A percentile compares a stretch with the other conserved stretches of the same genome.
Evolutionary conservation across 768 basidiomycete genomes (phyloP).

Genomic region (Lactarius evosmus): DNA sequence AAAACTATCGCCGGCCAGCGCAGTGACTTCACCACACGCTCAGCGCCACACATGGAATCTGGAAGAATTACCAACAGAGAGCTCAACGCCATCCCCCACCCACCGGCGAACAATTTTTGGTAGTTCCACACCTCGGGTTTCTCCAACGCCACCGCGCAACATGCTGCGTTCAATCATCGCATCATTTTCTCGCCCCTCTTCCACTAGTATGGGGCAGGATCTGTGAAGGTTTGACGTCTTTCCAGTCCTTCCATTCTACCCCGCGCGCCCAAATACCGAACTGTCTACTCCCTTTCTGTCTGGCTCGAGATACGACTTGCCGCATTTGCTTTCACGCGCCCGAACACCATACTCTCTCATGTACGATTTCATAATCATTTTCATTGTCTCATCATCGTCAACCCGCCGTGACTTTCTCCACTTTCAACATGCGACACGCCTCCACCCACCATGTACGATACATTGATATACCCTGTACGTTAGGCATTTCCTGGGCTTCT

Average conservation of each 20-base stretch:
- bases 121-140: neutral
- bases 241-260: neutral
- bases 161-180: slow-evolving; percentile 23
- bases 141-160: slow-evolving; percentile 12
- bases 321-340: slow-evolving; percentile 10
- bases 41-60: neutral
- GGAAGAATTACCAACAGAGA: neutral
- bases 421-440: neutral
- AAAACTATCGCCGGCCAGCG: neutral
- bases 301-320: neutral
- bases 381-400: neutral
- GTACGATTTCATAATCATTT: neutral
- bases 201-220: slow-evolving; percentile 6
- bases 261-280: slow-evolving; percentile 3
- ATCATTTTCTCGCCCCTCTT: slow-evolving; percentile 21
- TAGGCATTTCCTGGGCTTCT: neutral
- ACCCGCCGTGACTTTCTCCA: neutral
- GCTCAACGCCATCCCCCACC: slow-evolving; percentile 3
- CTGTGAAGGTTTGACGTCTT: neutral
- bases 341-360: slow-evolving; percentile 1
- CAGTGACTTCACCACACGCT: neutral
- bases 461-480: slow-evolving; percentile 18
- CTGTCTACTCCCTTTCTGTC: slow-evolving; percentile 7
- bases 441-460: neutral
- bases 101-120: slow-evolving; percentile 4